These are phyloP conservation scores for Rhynchospora tenuis DNA, from an alignment of 176 grass and related monocot genomes.

Conservation along the genomic window DNA sequence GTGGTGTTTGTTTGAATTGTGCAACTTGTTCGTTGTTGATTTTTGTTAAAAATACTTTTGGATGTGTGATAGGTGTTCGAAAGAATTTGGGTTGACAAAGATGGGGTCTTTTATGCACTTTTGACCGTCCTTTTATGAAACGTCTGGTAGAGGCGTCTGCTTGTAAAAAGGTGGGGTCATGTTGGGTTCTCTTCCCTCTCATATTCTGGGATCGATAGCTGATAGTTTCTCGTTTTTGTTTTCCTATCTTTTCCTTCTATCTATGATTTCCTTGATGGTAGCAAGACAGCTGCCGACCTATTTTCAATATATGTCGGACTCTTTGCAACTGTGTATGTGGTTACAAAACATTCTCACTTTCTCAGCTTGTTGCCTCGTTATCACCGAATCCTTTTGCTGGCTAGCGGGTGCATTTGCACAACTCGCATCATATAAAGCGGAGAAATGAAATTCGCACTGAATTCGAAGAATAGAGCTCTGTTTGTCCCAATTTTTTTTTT, in stretches of 20 bases:
- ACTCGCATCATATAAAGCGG: too few relatives aligned
- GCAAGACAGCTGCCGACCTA: background rate
- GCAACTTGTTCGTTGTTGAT: conserved; percentile 2
- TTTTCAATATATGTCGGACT: background rate
- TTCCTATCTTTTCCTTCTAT: background rate
- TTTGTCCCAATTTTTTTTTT: too few relatives aligned
- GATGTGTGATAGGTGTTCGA: background rate
- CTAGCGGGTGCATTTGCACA: background rate
- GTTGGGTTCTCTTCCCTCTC: background rate
- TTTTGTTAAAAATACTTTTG: conserved; percentile 5
- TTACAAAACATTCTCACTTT: background rate
- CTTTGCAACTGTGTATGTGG: background rate
- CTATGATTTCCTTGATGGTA: background rate
- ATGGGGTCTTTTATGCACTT: background rate
- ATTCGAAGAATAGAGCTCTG: too few relatives aligned
- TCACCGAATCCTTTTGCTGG: background rate
- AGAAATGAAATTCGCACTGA: too few relatives aligned
- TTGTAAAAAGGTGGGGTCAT: background rate
- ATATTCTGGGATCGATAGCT: conserved; percentile 1
- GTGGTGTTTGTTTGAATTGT: background rate
- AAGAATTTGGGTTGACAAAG: background rate
- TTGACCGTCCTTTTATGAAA: background rate
- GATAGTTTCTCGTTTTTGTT: background rate
- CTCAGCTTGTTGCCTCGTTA: background rate
- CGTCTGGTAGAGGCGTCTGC: background rate